Conservation (phyloP, 495 filamentous ascomycete genomes). For the Cercophora samala region DNA sequence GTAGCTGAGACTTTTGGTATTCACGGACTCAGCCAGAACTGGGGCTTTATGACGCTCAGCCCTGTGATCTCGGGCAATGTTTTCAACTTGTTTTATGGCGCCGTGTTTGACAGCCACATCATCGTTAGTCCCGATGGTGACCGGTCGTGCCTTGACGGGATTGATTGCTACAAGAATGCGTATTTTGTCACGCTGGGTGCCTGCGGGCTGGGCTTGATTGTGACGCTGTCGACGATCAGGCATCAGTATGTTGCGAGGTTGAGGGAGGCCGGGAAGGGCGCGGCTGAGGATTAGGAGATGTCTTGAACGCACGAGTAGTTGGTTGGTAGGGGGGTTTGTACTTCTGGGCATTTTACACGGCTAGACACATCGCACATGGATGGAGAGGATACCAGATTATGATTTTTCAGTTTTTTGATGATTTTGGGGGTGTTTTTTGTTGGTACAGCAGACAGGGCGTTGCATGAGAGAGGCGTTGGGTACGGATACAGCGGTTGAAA, state of each 20-base stretch:
- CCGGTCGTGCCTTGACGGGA: constrained; percentile 70
- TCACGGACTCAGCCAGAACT: constrained; percentile 82
- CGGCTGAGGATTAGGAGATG: constrained; percentile 31
- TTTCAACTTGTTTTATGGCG: constrained; percentile 87
- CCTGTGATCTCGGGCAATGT: constrained; percentile 83
- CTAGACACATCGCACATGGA: constrained; percentile 1
- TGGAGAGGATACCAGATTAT: neutral
- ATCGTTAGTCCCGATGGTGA: constrained; percentile 64
- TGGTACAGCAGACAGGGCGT: neutral
- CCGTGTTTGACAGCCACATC: constrained; percentile 76
- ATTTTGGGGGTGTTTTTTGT: neutral
- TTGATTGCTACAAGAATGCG: constrained; percentile 75
- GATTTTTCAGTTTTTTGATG: neutral
- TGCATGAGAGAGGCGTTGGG: constrained; percentile 1
- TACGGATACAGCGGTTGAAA: neutral
- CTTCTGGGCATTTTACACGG: constrained; percentile 1
- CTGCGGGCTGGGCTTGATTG: constrained; percentile 62
- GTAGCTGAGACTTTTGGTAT: constrained; percentile 91
- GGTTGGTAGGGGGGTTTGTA: neutral
- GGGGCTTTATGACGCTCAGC: constrained; percentile 88
- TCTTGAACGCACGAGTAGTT: neutral
- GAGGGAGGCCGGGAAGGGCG: constrained; percentile 33
- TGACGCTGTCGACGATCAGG: constrained; percentile 74
- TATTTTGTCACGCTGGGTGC: constrained; percentile 80
- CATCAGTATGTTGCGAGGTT: constrained; percentile 49